A percentile compares a stretch with the other conserved stretches of the same genome.
Evolutionary conservation across 306 rosid genomes (phyloP).

Genomic region (Mimosa pudica): DNA sequence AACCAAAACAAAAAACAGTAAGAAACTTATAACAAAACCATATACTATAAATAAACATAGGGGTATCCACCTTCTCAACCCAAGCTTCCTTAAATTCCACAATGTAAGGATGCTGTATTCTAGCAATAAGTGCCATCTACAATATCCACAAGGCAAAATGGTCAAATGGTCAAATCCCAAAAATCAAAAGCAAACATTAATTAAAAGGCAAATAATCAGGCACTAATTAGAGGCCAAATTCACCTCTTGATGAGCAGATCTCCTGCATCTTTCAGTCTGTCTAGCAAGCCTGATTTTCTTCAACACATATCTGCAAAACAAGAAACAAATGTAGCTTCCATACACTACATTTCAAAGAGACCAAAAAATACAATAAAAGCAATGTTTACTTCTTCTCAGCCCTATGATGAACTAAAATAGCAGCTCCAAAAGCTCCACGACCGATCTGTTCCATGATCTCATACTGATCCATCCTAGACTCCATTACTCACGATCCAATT

Average conservation of each 20-base stretch:
- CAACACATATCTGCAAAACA: constrained; percentile 80
- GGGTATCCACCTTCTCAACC: constrained; percentile 87
- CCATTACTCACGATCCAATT: constrained; percentile 55
- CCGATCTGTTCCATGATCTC: constrained; percentile 99
- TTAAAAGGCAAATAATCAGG: constrained; percentile 32
- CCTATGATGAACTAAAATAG: constrained; percentile 90
- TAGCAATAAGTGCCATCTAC: constrained; percentile 97
- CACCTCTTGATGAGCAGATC: constrained; percentile 99
- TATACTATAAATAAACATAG: constrained; percentile 5
- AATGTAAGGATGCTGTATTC: constrained; percentile 92
- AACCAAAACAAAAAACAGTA: constrained; percentile 22
- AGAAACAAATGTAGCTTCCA: constrained; percentile 28
- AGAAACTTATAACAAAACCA: constrained; percentile 20
- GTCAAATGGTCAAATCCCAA: constrained; percentile 31
- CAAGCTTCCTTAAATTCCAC: constrained; percentile 97
- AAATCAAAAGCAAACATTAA: constrained; percentile 15
- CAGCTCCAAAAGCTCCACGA: constrained; percentile 99
- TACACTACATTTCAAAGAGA: constrained; percentile 12
- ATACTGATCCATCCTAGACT: constrained; percentile 97
- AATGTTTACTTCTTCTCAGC: constrained; percentile 80
- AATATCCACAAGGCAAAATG: constrained; percentile 24
- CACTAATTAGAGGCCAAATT: constrained; percentile 18
- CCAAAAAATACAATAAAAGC: constrained; percentile 12
- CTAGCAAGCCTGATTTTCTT: constrained; percentile 99
- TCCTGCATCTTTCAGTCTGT: constrained; percentile 95